Conservation (phyloP, 495 filamentous ascomycete species). For the Podospora pseudocomata region DNA sequence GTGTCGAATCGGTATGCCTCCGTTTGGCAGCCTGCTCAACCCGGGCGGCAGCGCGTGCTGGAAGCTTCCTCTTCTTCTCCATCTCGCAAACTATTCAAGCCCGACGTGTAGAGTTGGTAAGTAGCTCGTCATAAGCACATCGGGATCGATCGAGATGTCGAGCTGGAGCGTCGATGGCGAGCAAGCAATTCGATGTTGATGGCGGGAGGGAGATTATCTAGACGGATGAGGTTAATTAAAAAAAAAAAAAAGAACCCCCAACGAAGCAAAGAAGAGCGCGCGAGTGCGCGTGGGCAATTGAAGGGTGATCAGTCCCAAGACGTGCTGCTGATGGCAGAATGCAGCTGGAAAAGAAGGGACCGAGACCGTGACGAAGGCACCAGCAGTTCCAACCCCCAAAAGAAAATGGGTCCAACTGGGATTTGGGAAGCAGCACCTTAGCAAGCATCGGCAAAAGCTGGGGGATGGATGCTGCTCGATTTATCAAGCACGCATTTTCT, state of each 20-base stretch:
- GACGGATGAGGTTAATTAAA: not conserved
- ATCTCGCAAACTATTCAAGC: slow-evolving; percentile 32
- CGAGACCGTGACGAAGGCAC: slow-evolving; percentile 1
- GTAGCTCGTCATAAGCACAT: slow-evolving; percentile 28
- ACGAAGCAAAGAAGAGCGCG: slow-evolving; percentile 3
- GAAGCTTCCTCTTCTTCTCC: slow-evolving; percentile 57
- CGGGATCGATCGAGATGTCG: not conserved
- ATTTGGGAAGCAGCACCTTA: not conserved
- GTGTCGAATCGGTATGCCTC: slow-evolving; percentile 36
- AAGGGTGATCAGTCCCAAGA: not conserved
- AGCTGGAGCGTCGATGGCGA: not conserved
- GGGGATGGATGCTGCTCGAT: not conserved
- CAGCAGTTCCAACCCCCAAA: slow-evolving; percentile 3
- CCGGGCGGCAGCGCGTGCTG: slow-evolving; percentile 51
- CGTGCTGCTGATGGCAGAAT: slow-evolving; percentile 1
- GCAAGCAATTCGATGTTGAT: not conserved
- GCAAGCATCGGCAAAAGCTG: not conserved
- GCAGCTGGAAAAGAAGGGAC: not conserved
- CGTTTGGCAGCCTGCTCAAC: slow-evolving; percentile 51
- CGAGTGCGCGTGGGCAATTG: not conserved
- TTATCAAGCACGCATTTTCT: slow-evolving; percentile 1
- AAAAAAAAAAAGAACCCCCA: not conserved
- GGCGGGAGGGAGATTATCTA: not conserved
- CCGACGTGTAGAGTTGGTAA: slow-evolving; percentile 17
- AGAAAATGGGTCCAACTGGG: slow-evolving; percentile 6